Evolutionary conservation across 140 eudicot species (phyloP).

Genomic region (Oenanthe javanica): DNA sequence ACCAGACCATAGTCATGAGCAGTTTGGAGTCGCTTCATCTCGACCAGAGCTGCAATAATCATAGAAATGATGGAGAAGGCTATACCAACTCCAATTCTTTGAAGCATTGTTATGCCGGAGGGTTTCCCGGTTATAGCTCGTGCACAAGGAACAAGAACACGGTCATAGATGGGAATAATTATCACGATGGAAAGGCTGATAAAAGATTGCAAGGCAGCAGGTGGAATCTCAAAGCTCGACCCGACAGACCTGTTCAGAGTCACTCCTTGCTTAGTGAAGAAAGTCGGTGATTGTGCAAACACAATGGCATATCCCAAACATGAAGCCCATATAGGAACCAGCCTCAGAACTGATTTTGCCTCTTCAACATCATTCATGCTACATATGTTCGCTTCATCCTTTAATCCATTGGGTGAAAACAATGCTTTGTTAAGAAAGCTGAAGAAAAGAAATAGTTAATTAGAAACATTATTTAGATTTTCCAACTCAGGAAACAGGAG

Average conservation of each 20-base stretch:
- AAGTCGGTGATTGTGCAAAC: constrained; percentile 14
- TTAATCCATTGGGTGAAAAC: constrained; percentile 10
- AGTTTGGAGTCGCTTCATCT: constrained; percentile 6
- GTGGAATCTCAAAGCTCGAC: background rate
- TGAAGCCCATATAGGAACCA: constrained; percentile 30
- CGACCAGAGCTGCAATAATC: constrained; percentile 2
- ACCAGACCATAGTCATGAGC: background rate
- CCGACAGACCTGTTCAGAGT: constrained; percentile 1
- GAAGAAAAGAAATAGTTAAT: background rate
- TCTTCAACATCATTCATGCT: constrained; percentile 20
- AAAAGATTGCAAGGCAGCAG: constrained; percentile 7
- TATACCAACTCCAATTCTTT: constrained; percentile 2
- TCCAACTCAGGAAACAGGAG: background rate
- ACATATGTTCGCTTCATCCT: background rate
- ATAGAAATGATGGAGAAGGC: background rate
- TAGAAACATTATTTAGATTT: background rate
- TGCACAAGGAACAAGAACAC: background rate
- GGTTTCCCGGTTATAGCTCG: background rate
- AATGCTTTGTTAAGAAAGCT: constrained; percentile 17
- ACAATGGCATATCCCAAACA: constrained; percentile 21
- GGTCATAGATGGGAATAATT: constrained; percentile 12
- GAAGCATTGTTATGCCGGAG: constrained; percentile 7
- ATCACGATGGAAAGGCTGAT: background rate
- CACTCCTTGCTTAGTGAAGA: constrained; percentile 3
- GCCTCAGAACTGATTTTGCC: constrained; percentile 30